Conservation (phyloP, 177 flowering plant genomes). For the Vitis hybrid region DNA sequence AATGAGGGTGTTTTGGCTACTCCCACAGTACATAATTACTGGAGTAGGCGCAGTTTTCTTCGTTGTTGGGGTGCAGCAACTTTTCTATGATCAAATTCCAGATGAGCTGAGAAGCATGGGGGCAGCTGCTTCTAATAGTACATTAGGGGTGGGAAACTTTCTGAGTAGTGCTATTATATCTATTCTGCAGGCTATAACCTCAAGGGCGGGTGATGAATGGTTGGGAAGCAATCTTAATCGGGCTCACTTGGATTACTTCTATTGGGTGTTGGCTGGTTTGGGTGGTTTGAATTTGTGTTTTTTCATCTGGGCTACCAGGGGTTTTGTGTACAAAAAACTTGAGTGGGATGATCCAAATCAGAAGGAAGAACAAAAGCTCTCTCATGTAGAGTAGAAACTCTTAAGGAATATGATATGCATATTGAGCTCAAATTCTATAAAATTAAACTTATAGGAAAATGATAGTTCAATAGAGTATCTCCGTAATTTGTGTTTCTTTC, state of each 20-base stretch:
- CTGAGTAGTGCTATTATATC: conserved; percentile 34
- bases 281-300: conserved; percentile 31
- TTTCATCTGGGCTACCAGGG: conserved; percentile 27
- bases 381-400: background rate
- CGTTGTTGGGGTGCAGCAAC: conserved; percentile 50
- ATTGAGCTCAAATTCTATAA: too few species aligned
- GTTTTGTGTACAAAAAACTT: conserved; percentile 40
- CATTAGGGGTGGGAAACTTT: conserved; percentile 44
- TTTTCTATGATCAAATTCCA: conserved; percentile 62
- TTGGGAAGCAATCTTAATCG: conserved; percentile 39
- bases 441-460: too few species aligned
- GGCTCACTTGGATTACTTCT: conserved; percentile 36
- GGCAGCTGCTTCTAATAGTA: conserved; percentile 32
- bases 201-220: conserved; percentile 27
- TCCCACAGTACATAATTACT: conserved; percentile 32
- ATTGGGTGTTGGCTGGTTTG: conserved; percentile 46
- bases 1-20: conserved; percentile 45
- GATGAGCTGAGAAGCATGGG: conserved; percentile 54
- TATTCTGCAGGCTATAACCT: conserved; percentile 24
- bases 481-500: background rate
- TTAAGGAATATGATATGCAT: too few species aligned
- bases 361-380: too few species aligned
- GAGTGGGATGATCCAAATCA: conserved; percentile 2
- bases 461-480: too few species aligned
- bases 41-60: conserved; percentile 37